These are phyloP conservation scores for Capsicum baccatum DNA, from an alignment of 257 asterid species.

Conservation along the genomic window DNA sequence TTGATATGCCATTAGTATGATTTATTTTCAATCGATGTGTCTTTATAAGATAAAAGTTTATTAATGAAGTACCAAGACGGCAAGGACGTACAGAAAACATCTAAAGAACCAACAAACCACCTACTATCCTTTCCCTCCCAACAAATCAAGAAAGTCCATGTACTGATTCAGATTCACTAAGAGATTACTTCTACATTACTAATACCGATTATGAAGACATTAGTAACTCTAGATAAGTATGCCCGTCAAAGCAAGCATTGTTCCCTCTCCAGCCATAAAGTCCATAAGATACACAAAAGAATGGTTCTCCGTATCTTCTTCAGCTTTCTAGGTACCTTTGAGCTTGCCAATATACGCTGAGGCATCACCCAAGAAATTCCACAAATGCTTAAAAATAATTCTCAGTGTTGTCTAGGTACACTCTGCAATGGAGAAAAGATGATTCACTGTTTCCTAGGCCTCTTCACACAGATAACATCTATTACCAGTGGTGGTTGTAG, in stretches of 20 bases:
- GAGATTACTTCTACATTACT: not conserved
- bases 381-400: not conserved
- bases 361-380: constrained; percentile 10
- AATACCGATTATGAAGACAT: not conserved
- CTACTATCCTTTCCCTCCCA: constrained; percentile 17
- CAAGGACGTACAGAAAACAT: not conserved
- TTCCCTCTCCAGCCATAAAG: constrained; percentile 3
- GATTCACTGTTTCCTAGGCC: not conserved
- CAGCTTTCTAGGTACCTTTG: constrained; percentile 1
- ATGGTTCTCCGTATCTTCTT: constrained; percentile 17
- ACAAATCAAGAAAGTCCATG: not conserved
- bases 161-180: not conserved
- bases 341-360: not conserved
- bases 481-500: constrained; percentile 8
- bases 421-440: not conserved
- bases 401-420: not conserved
- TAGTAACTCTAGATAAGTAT: not conserved
- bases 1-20: not conserved
- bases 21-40: not conserved
- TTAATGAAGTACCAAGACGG: not conserved
- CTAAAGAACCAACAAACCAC: not conserved
- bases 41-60: not conserved
- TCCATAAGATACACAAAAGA: not conserved
- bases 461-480: constrained; percentile 3
- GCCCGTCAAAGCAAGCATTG: constrained; percentile 3